phyloP scores from a whole-genome alignment of 768 basidiomycete species.

The Lepiota venenata region DNA sequence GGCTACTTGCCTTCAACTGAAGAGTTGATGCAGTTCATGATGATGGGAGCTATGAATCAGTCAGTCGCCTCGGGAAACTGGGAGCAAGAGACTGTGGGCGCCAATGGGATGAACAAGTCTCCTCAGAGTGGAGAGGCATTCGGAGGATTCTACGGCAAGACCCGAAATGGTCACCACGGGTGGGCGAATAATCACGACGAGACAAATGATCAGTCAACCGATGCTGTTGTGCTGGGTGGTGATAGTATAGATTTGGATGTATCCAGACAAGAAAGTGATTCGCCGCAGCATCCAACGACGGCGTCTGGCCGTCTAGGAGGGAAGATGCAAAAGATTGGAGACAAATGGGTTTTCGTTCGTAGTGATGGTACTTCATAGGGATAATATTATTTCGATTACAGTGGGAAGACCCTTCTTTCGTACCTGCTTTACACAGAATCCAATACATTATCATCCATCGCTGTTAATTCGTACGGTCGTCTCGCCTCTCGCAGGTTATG shows the following conservation, averaged over 20 bases:
- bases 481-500: slow-evolving; percentile 28
- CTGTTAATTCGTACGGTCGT: slow-evolving; percentile 45
- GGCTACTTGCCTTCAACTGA: slow-evolving; percentile 69
- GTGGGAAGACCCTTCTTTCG: slow-evolving; percentile 14
- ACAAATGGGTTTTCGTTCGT: slow-evolving; percentile 70
- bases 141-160: slow-evolving; percentile 46
- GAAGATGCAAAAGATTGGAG: slow-evolving; percentile 68
- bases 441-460: slow-evolving; percentile 33
- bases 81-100: slow-evolving; percentile 12
- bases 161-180: slow-evolving; percentile 38
- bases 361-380: slow-evolving; percentile 30
- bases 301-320: slow-evolving; percentile 25
- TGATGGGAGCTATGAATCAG: slow-evolving; percentile 25
- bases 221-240: slow-evolving; percentile 59
- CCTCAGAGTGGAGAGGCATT: slow-evolving; percentile 34
- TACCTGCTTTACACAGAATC: slow-evolving; percentile 33
- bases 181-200: slow-evolving; percentile 25
- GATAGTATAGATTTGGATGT: slow-evolving; percentile 25
- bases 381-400: slow-evolving; percentile 11
- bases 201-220: slow-evolving; percentile 37
- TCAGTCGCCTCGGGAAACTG: slow-evolving; percentile 11
- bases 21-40: slow-evolving; percentile 73
- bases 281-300: slow-evolving; percentile 7
- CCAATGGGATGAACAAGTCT: slow-evolving; percentile 7
- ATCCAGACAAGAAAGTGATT: slow-evolving; percentile 10